Evolutionary conservation across 1,139 yeast genomes (phyloP).

Genomic region (Geotrichum aggregatum): DNA sequence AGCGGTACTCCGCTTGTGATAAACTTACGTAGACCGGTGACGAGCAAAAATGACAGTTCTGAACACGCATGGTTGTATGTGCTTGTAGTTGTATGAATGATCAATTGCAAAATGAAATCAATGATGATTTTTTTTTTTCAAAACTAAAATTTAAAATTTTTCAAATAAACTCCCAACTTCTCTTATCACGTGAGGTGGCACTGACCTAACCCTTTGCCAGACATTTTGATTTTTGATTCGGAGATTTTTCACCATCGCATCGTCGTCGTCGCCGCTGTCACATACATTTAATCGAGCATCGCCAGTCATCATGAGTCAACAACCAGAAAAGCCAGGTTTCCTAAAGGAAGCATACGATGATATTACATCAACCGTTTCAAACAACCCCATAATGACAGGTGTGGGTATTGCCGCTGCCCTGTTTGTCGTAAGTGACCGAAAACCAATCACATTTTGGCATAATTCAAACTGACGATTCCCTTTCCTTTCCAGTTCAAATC

Average conservation of each 20-base stretch:
- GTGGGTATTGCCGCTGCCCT: constrained; percentile 59
- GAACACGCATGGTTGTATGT: constrained; percentile 68
- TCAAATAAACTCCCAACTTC: constrained; percentile 16
- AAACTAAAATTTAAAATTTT: constrained; percentile 1
- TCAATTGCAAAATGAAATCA: not conserved
- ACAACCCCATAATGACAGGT: constrained; percentile 74
- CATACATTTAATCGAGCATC: not conserved
- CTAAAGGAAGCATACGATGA: constrained; percentile 21
- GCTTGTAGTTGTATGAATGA: not conserved
- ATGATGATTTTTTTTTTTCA: not conserved
- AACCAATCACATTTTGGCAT: not conserved
- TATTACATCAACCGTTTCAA: constrained; percentile 27
- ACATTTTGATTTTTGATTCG: not conserved
- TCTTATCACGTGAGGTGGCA: not conserved
- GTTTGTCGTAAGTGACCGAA: constrained; percentile 20
- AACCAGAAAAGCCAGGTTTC: constrained; percentile 17
- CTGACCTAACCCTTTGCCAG: constrained; percentile 4
- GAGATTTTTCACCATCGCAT: not conserved
- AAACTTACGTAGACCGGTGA: constrained; percentile 71
- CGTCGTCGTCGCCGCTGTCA: not conserved
- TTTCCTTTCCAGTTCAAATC: constrained; percentile 52
- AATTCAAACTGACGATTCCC: constrained; percentile 21
- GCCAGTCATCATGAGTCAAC: constrained; percentile 3
- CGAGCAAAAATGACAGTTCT: constrained; percentile 94
- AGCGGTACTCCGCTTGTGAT: not conserved